Base-by-base conservation (phyloP, 108 stramenopile genomes). In the Bacterosira constricta region DNA sequence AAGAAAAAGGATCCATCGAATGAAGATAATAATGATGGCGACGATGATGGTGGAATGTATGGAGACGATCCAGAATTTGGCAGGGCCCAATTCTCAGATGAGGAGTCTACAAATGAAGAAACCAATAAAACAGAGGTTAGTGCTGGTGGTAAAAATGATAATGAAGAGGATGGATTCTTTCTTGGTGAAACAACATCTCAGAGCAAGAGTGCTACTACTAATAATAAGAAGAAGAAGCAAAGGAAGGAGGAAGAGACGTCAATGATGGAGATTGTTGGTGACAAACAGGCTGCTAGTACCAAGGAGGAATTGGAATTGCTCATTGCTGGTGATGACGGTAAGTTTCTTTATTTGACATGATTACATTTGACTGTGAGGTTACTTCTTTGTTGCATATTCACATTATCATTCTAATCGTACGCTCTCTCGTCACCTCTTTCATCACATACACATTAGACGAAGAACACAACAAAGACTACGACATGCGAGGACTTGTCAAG, bases 401-500 rank as follows among this genome's bases (percentile, higher is more conserved):
- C 11, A 54, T 44, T 21, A 12, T 15, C 21, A 20, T 66, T 10
- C 23, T 17, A 50, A 26, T 6, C 47, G 47, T 25, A 25, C 26
- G 23, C 18, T 7, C 20, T 38, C 15, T 20, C 17, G 27, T 56
- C 32, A 55, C 5, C 31, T 5, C 31, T 7, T 15, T 0, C 9
- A 34, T 25, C 20, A 31, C 18, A 1, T 34, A 6, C 30, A 56
- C 15, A n/a, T 29, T 71, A 74, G 89, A 89, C 29, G 91, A 88
- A 63, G 94, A 93, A 46, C 70, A 83, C 6, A 66, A 71, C 1
- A 80, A 74, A 50, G 91, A 95, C 60, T 95, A 79, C 72, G 88
- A 93, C 59, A 95, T 95, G 86, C 73, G 91, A 34, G 94, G 88
- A 9, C 68, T 95, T 20, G 80, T 78, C n/a, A 82, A 90, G 30